Evolutionary conservation across 129 eudicot genomes (phyloP), one percentile per base, ranked within the genome.

Genomic region (Dittrichia graveolens): DNA sequence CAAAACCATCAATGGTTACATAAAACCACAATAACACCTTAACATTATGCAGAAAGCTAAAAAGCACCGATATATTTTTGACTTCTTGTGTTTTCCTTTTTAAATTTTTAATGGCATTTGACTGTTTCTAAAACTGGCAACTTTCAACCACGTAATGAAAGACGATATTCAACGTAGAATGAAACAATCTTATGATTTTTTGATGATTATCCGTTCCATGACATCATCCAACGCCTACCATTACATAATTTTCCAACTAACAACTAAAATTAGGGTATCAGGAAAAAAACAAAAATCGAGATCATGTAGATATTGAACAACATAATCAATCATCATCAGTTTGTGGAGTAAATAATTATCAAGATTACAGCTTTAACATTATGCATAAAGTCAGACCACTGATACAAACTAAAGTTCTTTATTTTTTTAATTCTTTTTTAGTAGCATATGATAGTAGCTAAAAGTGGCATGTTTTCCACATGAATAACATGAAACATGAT

Each of bases 161-260:
- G 43, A 62, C 38, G 11, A 74, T 12, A 74, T 69, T 12, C 31
- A 42, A 24, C 10, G 16, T 3, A 43, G 31, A 45, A 42, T 7
- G 8, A 71, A 71, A 43, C 7, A 44, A 16, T 41, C 11, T 24
- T 53, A 34, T 3, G 49, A 68, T 69, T 49, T 19, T 39, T 49
- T 35, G 8, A 42, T 57, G 57, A 72, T 43, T 47, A 44, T 58
- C n/a, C 37, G 41, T 8, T 35, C 38, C 53, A 38, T 69, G 54
- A 50, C 49, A 69, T 69, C 76, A 77, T 31, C n/a, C 46, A 24
- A 40, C 14, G 44, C 69, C 48, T 66, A 55, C 66, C 59, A 55
- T 65, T 66, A 75, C 46, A 24, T 47, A 38, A 59, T 61, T 7
- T 59, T 50, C 40, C 76, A 50, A 69, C 65, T 41, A 69, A 50